These are phyloP conservation scores for Dendrobium nobile DNA, from an alignment of 106 monocot species.

Conservation along the genomic window DNA sequence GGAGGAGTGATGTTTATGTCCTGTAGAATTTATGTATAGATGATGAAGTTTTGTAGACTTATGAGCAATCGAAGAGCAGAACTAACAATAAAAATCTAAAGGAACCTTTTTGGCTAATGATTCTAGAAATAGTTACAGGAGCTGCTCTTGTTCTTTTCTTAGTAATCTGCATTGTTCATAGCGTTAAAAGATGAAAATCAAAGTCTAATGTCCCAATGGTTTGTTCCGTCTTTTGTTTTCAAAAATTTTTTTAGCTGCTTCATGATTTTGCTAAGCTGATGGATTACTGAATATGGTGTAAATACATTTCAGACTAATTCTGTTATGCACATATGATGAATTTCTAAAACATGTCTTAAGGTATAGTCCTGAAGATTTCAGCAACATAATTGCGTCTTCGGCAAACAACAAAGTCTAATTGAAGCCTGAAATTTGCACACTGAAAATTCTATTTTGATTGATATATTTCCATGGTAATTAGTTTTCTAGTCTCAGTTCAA, in stretches of 20 bases:
- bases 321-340: constrained; percentile 32
- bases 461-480: too few species aligned
- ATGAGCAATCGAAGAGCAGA: constrained; percentile 5
- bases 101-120: constrained; percentile 74
- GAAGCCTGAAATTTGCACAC: too few species aligned
- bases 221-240: constrained; percentile 6
- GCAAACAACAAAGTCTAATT: constrained; percentile 46
- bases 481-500: too few species aligned
- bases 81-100: constrained; percentile 18
- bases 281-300: too few species aligned
- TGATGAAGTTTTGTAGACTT: neutral
- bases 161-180: constrained; percentile 16
- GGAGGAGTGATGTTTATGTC: too few species aligned
- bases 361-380: constrained; percentile 88
- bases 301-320: neutral
- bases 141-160: constrained; percentile 28
- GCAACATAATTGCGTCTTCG: constrained; percentile 91
- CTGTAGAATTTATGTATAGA: too few species aligned
- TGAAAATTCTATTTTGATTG: too few species aligned
- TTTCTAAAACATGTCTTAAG: constrained; percentile 50
- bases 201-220: constrained; percentile 43
- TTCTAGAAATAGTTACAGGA: constrained; percentile 63
- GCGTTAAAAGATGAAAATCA: constrained; percentile 29
- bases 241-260: neutral
- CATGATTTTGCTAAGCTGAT: neutral